Evolutionary conservation across 2,329 filamentous ascomycete species (phyloP), one percentile per base, ranked within the genome.

Genomic region (Xenosphaeropsis pyriputrescens): DNA sequence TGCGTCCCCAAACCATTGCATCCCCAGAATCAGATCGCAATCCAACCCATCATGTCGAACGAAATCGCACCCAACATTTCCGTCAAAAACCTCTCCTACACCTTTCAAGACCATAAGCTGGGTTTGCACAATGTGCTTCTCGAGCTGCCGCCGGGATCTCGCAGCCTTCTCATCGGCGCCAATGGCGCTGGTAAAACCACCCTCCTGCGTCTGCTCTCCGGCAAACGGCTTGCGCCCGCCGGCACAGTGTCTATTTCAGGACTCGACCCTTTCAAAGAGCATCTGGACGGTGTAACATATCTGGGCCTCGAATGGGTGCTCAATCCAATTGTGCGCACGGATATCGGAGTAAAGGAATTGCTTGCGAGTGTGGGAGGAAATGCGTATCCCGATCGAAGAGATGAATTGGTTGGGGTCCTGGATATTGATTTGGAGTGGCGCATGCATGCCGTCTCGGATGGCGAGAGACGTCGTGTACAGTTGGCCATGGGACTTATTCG

Each of bases 141-240:
- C 39, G 66, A 76, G 43, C 74, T 96, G 17, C 89, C 91, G 3
- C 67, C 85, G 0, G 77, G 81, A 40, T 91, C 84, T 42, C 81
- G 91, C 43, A 94, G 89, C 2, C 73, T 96, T 12, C 70, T 96
- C 31, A 93, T 96, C 53, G 91, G 91, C 51, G 89, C 91, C 57
- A 98, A 98, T 59, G 91, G 91, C 45, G 89, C 91, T 15, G 91
- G 91, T 47, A 98, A 98, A 64, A 96, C 91, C 7, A 98, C 91
- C 1, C 78, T 98, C 40, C 79, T 98, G 34, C 88, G 54, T 42
- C 81, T 98, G 33, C 76, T 98, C 42, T 85, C 88, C 14, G 91
- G 91, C 55, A 96, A 96, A 66, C 85, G 88, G 40, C 83, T 98
- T 51, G 82, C 89, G 1, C 89, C 91, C 0, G 63, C 65, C 38